phyloP scores from a whole-genome alignment of 371 early-diverging fungal species.

The Cokeromyces recurvatus region DNA sequence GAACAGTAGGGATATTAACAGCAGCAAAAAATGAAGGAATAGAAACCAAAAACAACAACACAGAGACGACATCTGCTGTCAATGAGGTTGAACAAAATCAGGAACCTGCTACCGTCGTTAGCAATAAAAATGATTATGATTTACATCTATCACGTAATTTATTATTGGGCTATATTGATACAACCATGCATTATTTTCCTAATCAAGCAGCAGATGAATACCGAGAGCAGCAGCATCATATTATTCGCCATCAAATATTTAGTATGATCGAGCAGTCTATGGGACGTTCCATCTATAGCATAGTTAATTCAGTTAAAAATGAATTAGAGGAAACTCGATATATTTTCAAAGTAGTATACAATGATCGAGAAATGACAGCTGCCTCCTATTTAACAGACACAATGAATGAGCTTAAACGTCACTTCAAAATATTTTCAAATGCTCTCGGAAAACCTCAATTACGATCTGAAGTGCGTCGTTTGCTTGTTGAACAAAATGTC shows the following conservation, averaged over 20 bases:
- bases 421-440: slow-evolving; percentile 83
- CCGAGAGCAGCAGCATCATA: neutral
- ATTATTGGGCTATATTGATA: slow-evolving; percentile 94
- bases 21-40: slow-evolving; percentile 96
- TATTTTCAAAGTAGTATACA: slow-evolving; percentile 96
- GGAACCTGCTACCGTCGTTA: slow-evolving; percentile 75
- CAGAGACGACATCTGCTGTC: no score
- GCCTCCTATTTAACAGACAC: slow-evolving; percentile 93
- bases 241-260: slow-evolving; percentile 73
- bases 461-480: slow-evolving; percentile 76
- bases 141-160: no score
- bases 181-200: no score
- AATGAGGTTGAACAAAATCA: slow-evolving; percentile 94
- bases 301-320: slow-evolving; percentile 81
- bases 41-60: no score
- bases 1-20: slow-evolving; percentile 78
- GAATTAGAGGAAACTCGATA: slow-evolving; percentile 93
- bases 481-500: slow-evolving; percentile 79
- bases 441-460: slow-evolving; percentile 88
- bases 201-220: neutral
- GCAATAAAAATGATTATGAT: slow-evolving; percentile 83
- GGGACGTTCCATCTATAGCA: slow-evolving; percentile 71
- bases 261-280: slow-evolving; percentile 86
- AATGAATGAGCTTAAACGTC: slow-evolving; percentile 87
- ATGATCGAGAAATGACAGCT: slow-evolving; percentile 85